Evolutionary conservation across 1,284 basidiomycete species (phyloP).

Genomic region (Coniferiporia weirii): DNA sequence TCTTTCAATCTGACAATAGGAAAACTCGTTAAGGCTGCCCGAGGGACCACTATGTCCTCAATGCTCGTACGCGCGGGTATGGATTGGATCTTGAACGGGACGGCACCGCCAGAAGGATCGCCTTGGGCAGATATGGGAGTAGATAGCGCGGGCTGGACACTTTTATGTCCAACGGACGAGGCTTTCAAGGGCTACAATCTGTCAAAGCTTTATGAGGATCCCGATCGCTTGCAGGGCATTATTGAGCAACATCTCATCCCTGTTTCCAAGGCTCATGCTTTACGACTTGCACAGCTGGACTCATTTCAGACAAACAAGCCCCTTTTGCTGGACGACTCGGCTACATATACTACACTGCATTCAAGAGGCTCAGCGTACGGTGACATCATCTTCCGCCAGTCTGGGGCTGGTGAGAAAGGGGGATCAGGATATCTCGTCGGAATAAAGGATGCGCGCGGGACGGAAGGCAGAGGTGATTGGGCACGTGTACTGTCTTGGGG

Average conservation of each 20-base stretch:
- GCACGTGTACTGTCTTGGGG: slow-evolving; percentile 81
- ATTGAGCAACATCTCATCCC: slow-evolving; percentile 90
- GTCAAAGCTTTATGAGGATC: slow-evolving; percentile 67
- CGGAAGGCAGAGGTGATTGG: slow-evolving; percentile 63
- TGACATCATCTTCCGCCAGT: slow-evolving; percentile 71
- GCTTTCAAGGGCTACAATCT: slow-evolving; percentile 90
- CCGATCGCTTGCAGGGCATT: slow-evolving; percentile 56
- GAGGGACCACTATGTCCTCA: slow-evolving; percentile 82
- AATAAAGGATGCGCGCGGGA: slow-evolving; percentile 83
- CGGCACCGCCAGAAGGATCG: slow-evolving; percentile 62
- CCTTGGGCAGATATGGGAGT: slow-evolving; percentile 49
- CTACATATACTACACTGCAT: slow-evolving; percentile 70
- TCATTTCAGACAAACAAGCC: slow-evolving; percentile 63
- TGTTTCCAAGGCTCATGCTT: slow-evolving; percentile 29
- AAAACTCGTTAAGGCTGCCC: slow-evolving; percentile 88
- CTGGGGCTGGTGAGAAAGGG: slow-evolving; percentile 36
- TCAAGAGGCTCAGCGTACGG: slow-evolving; percentile 64
- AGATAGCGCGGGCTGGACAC: slow-evolving; percentile 61
- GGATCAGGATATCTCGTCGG: slow-evolving; percentile 66
- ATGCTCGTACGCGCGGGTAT: slow-evolving; percentile 80
- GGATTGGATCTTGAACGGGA: slow-evolving; percentile 87
- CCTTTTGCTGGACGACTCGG: slow-evolving; percentile 62
- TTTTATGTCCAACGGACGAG: slow-evolving; percentile 88
- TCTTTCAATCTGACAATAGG: slow-evolving; percentile 79
- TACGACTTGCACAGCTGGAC: slow-evolving; percentile 26